Conservation (phyloP, 2,329 filamentous ascomycete species). For the Aspergillus novoparasiticus region DNA sequence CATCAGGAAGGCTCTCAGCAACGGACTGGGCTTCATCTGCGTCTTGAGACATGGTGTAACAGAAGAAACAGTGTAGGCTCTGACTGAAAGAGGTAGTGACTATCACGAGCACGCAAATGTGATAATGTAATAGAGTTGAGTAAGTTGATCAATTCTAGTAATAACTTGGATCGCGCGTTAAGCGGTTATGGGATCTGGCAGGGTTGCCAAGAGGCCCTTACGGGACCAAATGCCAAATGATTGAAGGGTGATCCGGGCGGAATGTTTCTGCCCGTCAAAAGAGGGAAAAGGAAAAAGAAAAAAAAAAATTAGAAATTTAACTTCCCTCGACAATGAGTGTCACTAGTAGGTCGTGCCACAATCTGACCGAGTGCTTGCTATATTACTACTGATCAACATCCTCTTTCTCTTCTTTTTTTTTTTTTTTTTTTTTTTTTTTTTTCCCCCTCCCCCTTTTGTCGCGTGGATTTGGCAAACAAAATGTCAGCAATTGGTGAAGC, state of each 20-base stretch:
- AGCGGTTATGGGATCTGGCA: background rate
- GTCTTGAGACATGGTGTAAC: slow-evolving; percentile 37
- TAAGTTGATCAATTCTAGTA: background rate
- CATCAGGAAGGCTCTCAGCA: slow-evolving; percentile 37
- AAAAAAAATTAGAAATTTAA: slow-evolving; percentile 10
- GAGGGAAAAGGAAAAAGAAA: slow-evolving; percentile 18
- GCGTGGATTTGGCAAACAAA: slow-evolving; percentile 6
- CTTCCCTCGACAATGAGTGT: background rate
- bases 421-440: background rate
- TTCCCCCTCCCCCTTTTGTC: background rate
- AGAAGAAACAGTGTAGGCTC: background rate
- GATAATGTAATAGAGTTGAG: background rate
- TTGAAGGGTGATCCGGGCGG: slow-evolving; percentile 15
- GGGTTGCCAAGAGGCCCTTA: slow-evolving; percentile 6
- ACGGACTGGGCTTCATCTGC: slow-evolving; percentile 29
- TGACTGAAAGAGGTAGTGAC: background rate
- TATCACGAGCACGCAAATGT: background rate
- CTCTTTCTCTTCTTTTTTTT: too few species aligned
- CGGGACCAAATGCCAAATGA: background rate
- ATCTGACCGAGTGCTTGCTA: background rate
- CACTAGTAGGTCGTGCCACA: background rate
- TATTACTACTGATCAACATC: background rate
- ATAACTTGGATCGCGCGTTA: background rate
- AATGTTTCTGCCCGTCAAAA: slow-evolving; percentile 34
- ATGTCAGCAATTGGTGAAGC: slow-evolving; percentile 34